A percentile compares a stretch with the other conserved stretches of the same genome.
These are phyloP conservation scores for Naganishia sp. DNA, from an alignment of 1,284 basidiomycete species.

Conservation along the genomic window DNA sequence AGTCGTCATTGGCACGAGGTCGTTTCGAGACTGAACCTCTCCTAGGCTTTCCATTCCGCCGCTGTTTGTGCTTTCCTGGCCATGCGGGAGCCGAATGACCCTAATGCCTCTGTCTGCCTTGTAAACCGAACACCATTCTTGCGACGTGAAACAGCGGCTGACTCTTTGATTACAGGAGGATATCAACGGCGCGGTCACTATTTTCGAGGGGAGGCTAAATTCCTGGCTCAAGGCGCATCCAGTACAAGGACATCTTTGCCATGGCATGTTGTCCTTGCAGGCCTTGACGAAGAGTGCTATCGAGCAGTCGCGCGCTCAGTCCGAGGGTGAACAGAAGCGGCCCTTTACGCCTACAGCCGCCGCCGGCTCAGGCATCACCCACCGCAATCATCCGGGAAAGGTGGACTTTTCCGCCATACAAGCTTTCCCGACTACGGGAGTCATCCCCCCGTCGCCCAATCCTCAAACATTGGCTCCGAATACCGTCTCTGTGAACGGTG, in stretches of 20 bases:
- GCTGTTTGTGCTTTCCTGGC: constrained; percentile 53
- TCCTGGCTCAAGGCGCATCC: constrained; percentile 51
- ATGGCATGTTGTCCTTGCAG: constrained; percentile 50
- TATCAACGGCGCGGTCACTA: constrained; percentile 46
- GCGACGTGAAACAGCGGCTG: neutral
- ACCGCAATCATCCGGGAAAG: constrained; percentile 27
- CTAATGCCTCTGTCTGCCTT: constrained; percentile 46
- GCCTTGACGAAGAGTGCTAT: constrained; percentile 44
- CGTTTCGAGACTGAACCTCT: constrained; percentile 1
- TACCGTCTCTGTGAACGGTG: neutral
- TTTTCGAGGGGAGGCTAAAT: constrained; percentile 46
- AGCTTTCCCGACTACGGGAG: constrained; percentile 24
- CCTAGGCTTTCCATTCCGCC: constrained; percentile 52
- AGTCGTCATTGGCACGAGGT: constrained; percentile 23
- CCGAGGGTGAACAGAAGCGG: constrained; percentile 6
- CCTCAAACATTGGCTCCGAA: too few species aligned
- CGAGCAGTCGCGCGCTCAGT: neutral
- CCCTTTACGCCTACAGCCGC: constrained; percentile 1
- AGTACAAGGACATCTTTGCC: constrained; percentile 50
- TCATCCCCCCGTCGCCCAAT: constrained; percentile 7
- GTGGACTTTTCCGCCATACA: constrained; percentile 23
- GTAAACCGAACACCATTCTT: constrained; percentile 34
- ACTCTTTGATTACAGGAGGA: constrained; percentile 37
- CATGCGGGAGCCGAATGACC: constrained; percentile 49
- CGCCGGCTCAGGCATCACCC: constrained; percentile 3